Conservation (phyloP, 768 basidiomycete species). For the Termitomyces sp. region DNA sequence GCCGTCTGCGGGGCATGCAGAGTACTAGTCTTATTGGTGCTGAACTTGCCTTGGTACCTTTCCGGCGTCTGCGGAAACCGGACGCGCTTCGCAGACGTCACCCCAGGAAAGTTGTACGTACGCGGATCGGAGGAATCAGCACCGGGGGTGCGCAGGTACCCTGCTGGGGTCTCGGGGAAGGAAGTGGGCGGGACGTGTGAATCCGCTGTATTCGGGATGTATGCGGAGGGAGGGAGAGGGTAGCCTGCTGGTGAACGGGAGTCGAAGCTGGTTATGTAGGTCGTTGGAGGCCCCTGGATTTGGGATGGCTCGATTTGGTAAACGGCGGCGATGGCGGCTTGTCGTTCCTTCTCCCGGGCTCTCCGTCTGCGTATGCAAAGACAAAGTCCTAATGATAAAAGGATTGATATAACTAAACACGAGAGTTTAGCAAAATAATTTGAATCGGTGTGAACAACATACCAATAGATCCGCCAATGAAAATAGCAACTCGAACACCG, state of each 20-base stretch:
- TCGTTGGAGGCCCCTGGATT: slow-evolving; percentile 17
- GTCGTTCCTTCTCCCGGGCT: slow-evolving; percentile 5
- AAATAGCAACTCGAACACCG: slow-evolving; percentile 16
- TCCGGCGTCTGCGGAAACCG: slow-evolving; percentile 11
- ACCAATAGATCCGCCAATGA: slow-evolving; percentile 12
- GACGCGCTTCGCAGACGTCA: slow-evolving; percentile 1
- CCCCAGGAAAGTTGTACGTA: background rate
- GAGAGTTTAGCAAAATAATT: background rate
- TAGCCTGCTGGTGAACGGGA: slow-evolving; percentile 12
- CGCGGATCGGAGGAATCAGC: slow-evolving; percentile 4
- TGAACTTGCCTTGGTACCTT: slow-evolving; percentile 9
- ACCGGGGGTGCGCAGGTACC: slow-evolving; percentile 12
- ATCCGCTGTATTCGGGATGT: slow-evolving; percentile 3
- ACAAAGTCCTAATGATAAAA: slow-evolving; percentile 11
- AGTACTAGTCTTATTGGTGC: slow-evolving; percentile 7
- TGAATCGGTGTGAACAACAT: background rate
- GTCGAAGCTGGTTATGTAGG: slow-evolving; percentile 17
- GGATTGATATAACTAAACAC: slow-evolving; percentile 7
- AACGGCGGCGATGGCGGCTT: slow-evolving; percentile 15
- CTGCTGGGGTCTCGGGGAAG: slow-evolving; percentile 13
- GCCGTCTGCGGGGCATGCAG: slow-evolving; percentile 18
- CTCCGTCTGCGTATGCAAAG: slow-evolving; percentile 12
- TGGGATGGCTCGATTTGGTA: slow-evolving; percentile 20
- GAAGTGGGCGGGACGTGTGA: slow-evolving; percentile 2
- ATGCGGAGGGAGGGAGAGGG: slow-evolving; percentile 11